phyloP scores from a whole-genome alignment of 2,329 filamentous ascomycete species.

The Epichloe aotearoae region DNA sequence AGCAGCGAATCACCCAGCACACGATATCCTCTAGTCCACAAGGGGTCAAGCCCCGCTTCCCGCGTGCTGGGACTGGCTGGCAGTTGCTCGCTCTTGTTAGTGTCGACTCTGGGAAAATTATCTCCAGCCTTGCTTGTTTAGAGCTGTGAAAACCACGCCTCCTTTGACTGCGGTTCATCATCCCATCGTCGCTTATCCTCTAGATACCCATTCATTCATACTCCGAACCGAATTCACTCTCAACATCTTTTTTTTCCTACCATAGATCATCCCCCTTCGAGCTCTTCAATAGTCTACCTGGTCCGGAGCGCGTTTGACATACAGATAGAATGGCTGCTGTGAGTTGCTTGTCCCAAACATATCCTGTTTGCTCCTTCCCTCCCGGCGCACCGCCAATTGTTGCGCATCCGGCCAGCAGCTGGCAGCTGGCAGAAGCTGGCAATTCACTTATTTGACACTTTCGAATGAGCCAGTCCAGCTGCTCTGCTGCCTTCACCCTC shows the following conservation, averaged over 20 bases:
- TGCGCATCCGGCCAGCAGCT: not conserved
- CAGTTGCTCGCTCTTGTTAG: slow-evolving; percentile 9
- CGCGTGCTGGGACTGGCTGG: not conserved
- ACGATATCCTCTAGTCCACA: not conserved
- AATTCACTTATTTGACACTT: not conserved
- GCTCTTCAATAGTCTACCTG: slow-evolving; percentile 3
- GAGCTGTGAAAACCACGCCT: slow-evolving; percentile 21
- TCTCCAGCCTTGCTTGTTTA: slow-evolving; percentile 18
- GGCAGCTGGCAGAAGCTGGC: slow-evolving; percentile 5
- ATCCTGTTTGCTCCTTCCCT: slow-evolving; percentile 5
- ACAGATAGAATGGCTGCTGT: slow-evolving; percentile 30
- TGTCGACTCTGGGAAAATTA: slow-evolving; percentile 15
- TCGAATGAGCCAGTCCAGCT: not conserved
- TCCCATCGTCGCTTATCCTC: slow-evolving; percentile 14
- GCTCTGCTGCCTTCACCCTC: slow-evolving; percentile 7
- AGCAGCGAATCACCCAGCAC: not conserved
- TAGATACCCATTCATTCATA: slow-evolving; percentile 19
- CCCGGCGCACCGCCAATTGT: slow-evolving; percentile 1
- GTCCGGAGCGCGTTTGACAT: slow-evolving; percentile 13
- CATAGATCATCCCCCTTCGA: slow-evolving; percentile 1
- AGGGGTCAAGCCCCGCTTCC: not conserved
- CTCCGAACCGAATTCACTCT: slow-evolving; percentile 10
- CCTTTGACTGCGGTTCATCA: slow-evolving; percentile 16
- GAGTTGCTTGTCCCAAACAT: slow-evolving; percentile 15
- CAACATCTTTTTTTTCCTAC: not conserved